phyloP scores from a whole-genome alignment of 2,329 filamentous ascomycete species.

The Aspergillus transmontanensis region DNA sequence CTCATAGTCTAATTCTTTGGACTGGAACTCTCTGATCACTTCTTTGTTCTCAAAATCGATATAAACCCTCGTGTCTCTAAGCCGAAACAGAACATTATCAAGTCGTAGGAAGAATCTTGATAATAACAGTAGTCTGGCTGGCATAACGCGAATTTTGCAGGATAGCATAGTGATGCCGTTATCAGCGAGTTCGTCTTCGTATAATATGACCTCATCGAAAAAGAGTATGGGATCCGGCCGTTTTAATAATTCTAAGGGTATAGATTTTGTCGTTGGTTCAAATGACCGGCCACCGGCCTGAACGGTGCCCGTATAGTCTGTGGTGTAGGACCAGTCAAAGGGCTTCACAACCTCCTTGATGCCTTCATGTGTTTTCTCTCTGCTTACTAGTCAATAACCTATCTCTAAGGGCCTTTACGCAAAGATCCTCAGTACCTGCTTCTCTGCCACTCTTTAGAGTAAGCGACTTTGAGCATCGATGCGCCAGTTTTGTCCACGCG shows the following conservation, averaged over 20 bases:
- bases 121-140: slow-evolving; percentile 80
- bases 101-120: slow-evolving; percentile 88
- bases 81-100: slow-evolving; percentile 83
- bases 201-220: slow-evolving; percentile 94
- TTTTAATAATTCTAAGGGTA: slow-evolving; percentile 84
- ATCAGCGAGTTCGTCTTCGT: slow-evolving; percentile 96
- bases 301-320: slow-evolving; percentile 77
- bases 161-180: slow-evolving; percentile 91
- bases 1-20: slow-evolving; percentile 80
- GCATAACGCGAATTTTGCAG: slow-evolving; percentile 92
- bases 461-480: slow-evolving; percentile 89
- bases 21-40: slow-evolving; percentile 86
- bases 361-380: slow-evolving; percentile 76
- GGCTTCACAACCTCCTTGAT: slow-evolving; percentile 94
- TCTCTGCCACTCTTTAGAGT: slow-evolving; percentile 84
- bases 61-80: slow-evolving; percentile 89
- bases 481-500: slow-evolving; percentile 90
- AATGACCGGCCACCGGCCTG: slow-evolving; percentile 43
- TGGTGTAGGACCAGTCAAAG: slow-evolving; percentile 98
- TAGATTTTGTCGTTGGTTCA: slow-evolving; percentile 54
- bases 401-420: background rate
- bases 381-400: slow-evolving; percentile 49
- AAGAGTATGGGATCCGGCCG: slow-evolving; percentile 92
- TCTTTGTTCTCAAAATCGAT: slow-evolving; percentile 80
- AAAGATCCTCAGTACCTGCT: slow-evolving; percentile 54